These are phyloP conservation scores for Leucaena leucocephala DNA, from an alignment of 306 rosid species.

Conservation along the genomic window DNA sequence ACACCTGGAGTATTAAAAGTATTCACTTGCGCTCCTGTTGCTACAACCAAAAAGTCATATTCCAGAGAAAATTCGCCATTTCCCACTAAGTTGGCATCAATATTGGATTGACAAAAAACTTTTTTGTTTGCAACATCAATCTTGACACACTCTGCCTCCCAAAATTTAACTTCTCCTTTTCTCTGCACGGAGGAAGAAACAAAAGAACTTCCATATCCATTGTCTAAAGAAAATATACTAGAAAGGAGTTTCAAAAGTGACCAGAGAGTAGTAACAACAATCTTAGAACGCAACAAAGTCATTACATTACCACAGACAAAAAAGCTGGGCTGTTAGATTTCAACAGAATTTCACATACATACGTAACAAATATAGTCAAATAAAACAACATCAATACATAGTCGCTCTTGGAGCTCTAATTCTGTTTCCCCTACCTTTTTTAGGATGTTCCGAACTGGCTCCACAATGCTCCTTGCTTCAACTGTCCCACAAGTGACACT, in stretches of 20 bases:
- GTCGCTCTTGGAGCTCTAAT: constrained; percentile 21
- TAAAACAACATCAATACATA: not conserved
- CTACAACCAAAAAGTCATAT: constrained; percentile 84
- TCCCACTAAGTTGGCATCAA: constrained; percentile 56
- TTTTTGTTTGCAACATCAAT: constrained; percentile 78
- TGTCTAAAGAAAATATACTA: not conserved
- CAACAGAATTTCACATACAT: no score
- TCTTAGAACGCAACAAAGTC: no score
- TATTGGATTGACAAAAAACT: constrained; percentile 60
- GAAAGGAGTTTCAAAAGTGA: no score
- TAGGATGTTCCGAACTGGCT: constrained; percentile 82
- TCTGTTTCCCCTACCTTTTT: constrained; percentile 62
- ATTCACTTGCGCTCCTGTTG: constrained; percentile 88
- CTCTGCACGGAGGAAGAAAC: constrained; percentile 46
- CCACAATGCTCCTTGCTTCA: constrained; percentile 97
- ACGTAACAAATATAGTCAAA: no score
- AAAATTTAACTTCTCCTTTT: constrained; percentile 72
- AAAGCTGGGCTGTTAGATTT: no score
- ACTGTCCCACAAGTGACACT: constrained; percentile 96
- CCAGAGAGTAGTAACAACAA: no score
- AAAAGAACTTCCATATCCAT: not conserved
- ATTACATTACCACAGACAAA: no score
- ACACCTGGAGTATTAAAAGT: constrained; percentile 97
- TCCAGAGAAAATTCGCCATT: constrained; percentile 72
- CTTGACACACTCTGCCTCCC: constrained; percentile 90